These are phyloP conservation scores for Ramichloridium luteum DNA, from an alignment of 2,329 filamentous ascomycete genomes.

Conservation along the genomic window DNA sequence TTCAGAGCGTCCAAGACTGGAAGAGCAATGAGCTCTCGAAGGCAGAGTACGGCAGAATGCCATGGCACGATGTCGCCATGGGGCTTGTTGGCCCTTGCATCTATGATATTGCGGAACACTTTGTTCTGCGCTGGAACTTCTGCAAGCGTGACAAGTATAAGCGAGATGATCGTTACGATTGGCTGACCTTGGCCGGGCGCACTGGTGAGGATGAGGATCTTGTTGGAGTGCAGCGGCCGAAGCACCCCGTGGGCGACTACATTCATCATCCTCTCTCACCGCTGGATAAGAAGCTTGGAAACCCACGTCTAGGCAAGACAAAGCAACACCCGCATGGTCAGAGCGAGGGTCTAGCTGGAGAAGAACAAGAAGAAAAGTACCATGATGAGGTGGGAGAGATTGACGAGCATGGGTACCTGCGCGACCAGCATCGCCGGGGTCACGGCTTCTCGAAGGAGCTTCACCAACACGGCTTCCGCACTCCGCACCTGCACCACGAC, in stretches of 20 bases:
- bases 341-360: constrained; percentile 3
- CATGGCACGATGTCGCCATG: constrained; percentile 95
- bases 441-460: constrained; percentile 19
- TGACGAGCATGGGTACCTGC: constrained; percentile 23
- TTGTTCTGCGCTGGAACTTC: constrained; percentile 91
- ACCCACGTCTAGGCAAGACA: constrained; percentile 28
- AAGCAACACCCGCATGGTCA: constrained; percentile 13
- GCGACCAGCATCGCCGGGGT: constrained; percentile 19
- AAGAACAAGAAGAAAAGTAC: constrained; percentile 15
- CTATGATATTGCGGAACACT: constrained; percentile 92
- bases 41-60: constrained; percentile 86
- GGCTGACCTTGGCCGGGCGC: constrained; percentile 67
- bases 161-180: constrained; percentile 69
- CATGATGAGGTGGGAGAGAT: constrained; percentile 18
- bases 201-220: constrained; percentile 71
- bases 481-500: constrained; percentile 10
- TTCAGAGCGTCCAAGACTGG: constrained; percentile 83
- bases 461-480: constrained; percentile 11
- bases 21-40: constrained; percentile 87
- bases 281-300: constrained; percentile 50
- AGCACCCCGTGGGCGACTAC: constrained; percentile 81
- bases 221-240: constrained; percentile 75
- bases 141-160: constrained; percentile 98
- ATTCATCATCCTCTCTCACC: constrained; percentile 65
- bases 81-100: constrained; percentile 79